Base-by-base conservation (phyloP, 768 basidiomycete species). In the Boletus rex-veris region DNA sequence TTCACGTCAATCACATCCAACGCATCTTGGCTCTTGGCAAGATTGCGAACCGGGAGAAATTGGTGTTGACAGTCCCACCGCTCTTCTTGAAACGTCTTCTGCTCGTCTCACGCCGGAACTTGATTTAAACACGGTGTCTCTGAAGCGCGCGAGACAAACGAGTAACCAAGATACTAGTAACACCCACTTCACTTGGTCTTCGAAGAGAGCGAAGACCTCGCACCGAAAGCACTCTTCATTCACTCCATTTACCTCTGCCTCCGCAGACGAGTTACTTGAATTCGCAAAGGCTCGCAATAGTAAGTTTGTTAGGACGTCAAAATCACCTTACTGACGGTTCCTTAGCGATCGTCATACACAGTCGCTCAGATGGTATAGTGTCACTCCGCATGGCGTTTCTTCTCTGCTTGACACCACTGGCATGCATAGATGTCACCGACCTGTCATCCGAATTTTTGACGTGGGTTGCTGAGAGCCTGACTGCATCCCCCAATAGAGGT, bases 31-130 rank as follows among this genome's bases (percentile, higher is more conserved):
- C 19, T 30, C 50, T 30, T 18, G 2, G 30, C 36, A 43, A 52
- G n/a, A 21, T 53, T 43, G 57, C 58, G 60, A 57, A 57, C 60
- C 53, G 63, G 64, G 64, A 66, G 69, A 63, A 65, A 53, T 59
- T 55, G 60, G 62, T 58, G 58, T 58, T 55, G 59, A 60, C 52
- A 50, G 50, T 45, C 57, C 73, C 61, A 50, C 48, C 59, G 31
- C 57, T 48, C 53, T 52, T 53, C 57, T 51, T 46, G 54, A 59
- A 60, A 48, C 48, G 36, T 45, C 55, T 54, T 54, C 55, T 49
- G 48, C 54, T 46, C 52, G 50, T 50, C 52, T 47, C 30, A 36
- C 38, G 44, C 43, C 49, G 38, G 45, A 53, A 36, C 45, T 44
- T 38, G 50, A 42, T 66, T 19, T 60, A 53, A 54, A 45, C 46